Conservation (phyloP, 257 asterid species). For the Solanum pinnatisectum region DNA sequence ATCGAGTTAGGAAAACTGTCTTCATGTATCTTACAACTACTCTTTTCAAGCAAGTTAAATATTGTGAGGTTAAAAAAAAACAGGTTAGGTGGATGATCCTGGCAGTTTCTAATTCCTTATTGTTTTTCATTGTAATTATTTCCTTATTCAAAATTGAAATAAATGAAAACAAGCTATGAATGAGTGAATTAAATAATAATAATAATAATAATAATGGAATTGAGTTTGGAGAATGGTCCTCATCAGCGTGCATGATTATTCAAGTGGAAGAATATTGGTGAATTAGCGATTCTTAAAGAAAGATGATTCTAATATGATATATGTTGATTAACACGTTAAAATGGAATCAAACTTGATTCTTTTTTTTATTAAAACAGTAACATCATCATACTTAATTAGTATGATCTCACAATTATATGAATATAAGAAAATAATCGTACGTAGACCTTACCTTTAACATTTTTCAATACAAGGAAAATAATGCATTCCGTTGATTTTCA, state of each 20-base stretch:
- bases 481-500: not conserved
- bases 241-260: not conserved
- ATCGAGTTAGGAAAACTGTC: not conserved
- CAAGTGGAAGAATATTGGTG: not conserved
- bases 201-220: not conserved
- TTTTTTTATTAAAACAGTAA: not conserved
- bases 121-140: not conserved
- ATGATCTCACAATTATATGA: not conserved
- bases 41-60: not conserved
- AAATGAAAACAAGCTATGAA: not conserved
- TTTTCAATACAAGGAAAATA: not conserved
- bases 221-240: not conserved
- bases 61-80: not conserved
- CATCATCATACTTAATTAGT: not conserved
- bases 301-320: not conserved
- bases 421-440: not conserved
- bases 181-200: not conserved
- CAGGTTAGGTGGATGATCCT: not conserved
- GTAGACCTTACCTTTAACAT: too few relatives aligned
- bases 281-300: not conserved
- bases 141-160: not conserved
- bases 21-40: not conserved
- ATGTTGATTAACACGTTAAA: not conserved
- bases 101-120: not conserved
- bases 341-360: not conserved